Evolutionary conservation across 2,329 filamentous ascomycete species (phyloP), one percentile per base, ranked within the genome.

Genomic region (Diaporthe ampelina): DNA sequence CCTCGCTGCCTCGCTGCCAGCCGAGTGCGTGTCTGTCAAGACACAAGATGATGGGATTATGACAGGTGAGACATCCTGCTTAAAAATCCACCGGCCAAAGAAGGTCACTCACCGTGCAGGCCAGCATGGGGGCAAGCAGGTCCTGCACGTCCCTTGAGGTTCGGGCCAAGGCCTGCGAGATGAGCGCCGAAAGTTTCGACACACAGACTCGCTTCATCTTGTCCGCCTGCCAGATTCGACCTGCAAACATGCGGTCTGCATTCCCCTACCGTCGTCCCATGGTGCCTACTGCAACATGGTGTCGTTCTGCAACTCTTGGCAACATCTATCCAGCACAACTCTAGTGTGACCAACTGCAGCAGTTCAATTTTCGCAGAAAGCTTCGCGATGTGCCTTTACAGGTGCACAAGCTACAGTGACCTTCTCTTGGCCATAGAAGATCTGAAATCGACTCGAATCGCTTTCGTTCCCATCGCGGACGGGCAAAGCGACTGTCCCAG

Each of bases 181-280:
- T 70, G 57, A 52, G 43, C 56, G 48, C 56, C 29, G 69, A 61
- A 59, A 29, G 29, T 69, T 59, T 72, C 54, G 61, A 52, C 59
- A 63, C 56, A 57, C 61, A 52, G 54, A 69, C 58, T 35, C 26
- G 58, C 26, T 59, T 58, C 48, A 45, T 56, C 43, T 40, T 50
- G 45, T 52, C 63, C 7, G 63, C 61, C 61, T 67, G 45, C 50
- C 15, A 58, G 40, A 67, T 52, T 68, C 70, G 45, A 37, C 69
- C 52, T 58, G 57, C 70, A 69, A 73, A 68, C 40, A 52, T 67
- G 73, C 70, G 73, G 69, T n/a, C n/a, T n/a, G n/a, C n/a, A n/a
- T n/a, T n/a, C n/a, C n/a, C n/a, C n/a, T n/a, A n/a, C n/a, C n/a
- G n/a, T n/a, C n/a, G n/a, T n/a, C n/a, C n/a, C n/a, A n/a, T n/a